Evolutionary conservation across 495 filamentous ascomycete species (phyloP), one percentile per base, ranked within the genome.

Genomic region (Glarea lozoyensis): DNA sequence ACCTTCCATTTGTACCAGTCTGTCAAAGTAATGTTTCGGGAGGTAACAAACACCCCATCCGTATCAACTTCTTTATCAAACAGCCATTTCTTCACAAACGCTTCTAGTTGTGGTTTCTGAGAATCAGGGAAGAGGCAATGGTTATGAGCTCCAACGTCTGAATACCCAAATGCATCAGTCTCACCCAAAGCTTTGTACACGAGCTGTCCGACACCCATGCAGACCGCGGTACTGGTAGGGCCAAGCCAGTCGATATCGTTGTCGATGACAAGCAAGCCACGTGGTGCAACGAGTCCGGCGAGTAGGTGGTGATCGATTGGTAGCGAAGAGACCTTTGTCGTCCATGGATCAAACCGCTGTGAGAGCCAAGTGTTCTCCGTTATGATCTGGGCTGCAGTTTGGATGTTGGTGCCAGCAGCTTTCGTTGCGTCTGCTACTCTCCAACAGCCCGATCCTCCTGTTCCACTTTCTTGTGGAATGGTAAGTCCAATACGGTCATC

Each of bases 381-480:
- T 30, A 72, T 54, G 46, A 73, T 73, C 54, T 71, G 55, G 15
- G 54, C 38, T 10, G 65, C 56, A 15, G 63, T 66, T 45, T 72
- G 61, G 25, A 61, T 58, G 23, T 60, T 55, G 31, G 64, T 58
- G n/a, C 60, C 66, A 25, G 59, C 52, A 41, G 56, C 54, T 41
- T 64, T 58, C 53, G 60, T 61, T 17, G 57, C 50, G 7, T 58
- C 58, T 0, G 59, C 58, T 20, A 70, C 56, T 18, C 69, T 57
- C 69, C 69, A 73, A 46, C 67, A 72, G 1, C 63, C 67, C 15
- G 32, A 15, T 39, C 56, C 52, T 17, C 67, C 69, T 10, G 62
- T 63, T 21, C 69, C 69, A 16, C 57, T 61, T 54, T 73, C 69
- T 49, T 73, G 69, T 5, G 69, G 65, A 41, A 72, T 57, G n/a